Evolutionary conservation across 805 yeast genomes (phyloP).

Genomic region (Myxozyma sirexii): DNA sequence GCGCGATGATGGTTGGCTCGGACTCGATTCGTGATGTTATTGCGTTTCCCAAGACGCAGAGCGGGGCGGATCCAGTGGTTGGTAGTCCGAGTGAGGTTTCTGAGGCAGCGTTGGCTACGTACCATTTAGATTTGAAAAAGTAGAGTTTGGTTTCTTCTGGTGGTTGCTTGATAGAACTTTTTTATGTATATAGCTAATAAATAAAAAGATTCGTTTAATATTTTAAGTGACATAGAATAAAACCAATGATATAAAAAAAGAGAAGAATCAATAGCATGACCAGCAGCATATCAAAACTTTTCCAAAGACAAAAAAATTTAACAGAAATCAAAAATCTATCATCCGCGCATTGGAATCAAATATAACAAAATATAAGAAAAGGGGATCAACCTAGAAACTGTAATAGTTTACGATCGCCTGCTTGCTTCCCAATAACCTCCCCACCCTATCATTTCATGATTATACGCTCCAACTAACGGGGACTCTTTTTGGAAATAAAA

Average conservation of each 20-base stretch:
- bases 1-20: constrained; percentile 84
- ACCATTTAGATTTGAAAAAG: constrained; percentile 39
- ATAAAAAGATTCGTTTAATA: not conserved
- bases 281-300: not conserved
- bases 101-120: constrained; percentile 54
- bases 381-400: too few relatives aligned
- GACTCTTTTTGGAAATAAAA: too few relatives aligned
- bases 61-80: constrained; percentile 87
- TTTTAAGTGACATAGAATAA: not conserved
- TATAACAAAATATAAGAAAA: too few relatives aligned
- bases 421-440: too few relatives aligned
- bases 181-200: not conserved
- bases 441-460: too few relatives aligned
- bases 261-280: not conserved
- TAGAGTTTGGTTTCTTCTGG: too few relatives aligned
- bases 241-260: not conserved
- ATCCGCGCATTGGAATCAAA: too few relatives aligned
- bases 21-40: constrained; percentile 86
- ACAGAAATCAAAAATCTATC: not conserved
- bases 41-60: constrained; percentile 91
- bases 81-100: constrained; percentile 75
- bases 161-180: too few relatives aligned
- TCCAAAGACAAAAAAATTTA: not conserved
- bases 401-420: too few relatives aligned
- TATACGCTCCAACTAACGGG: too few relatives aligned